Evolutionary conservation across 805 yeast genomes (phyloP), one percentile per base, ranked within the genome.

Genomic region (Blastobotrys chiropterorum): DNA sequence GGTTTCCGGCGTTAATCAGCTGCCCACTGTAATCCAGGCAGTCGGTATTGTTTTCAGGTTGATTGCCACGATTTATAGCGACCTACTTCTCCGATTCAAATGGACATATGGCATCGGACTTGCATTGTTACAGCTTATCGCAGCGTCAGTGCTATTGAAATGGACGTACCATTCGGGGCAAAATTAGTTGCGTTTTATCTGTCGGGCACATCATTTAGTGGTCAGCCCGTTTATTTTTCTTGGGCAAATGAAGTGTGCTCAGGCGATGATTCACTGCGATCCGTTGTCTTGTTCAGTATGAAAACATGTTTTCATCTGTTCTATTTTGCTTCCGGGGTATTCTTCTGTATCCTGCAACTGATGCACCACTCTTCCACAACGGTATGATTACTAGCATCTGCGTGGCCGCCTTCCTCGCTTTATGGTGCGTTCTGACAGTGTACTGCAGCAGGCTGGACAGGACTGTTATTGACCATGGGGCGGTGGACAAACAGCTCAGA

Each of bases 301-400:
- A 43, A n/a, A n/a, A 43, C 14, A 43, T 43, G 46, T 43, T 43
- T 17, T 43, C 46, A 8, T 43, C 46, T 4, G 46, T 43, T n/a
- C 46, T 43, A 8, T 43, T 43, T 17, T 43, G 46, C 46, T 43
- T 43, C 14, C 16, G 46, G 46, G 46, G 46, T 15, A 43, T 43
- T 15, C 30, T 43, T n/a, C 46, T 43, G 11, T 43, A 43, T 16
- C 46, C 46, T 8, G 46, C 46, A 19, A 26, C 20, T 21, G 22
- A n/a, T 43, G 46, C 46, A 5, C 46, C 46, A 7, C 7, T 8
- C 5, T 43, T 43, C 16, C 46, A 43, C 4, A 43, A 17, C 11
- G 46, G 46, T 16, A 43, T 43, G 46, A 43, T 43, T n/a, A 43
- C 46, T 6, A 43, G 46, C 16, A 43, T 43, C 21, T 43, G 46